Evolutionary conservation across 148 eudicot genomes (phyloP).

Genomic region (Amaranthus cruentus): DNA sequence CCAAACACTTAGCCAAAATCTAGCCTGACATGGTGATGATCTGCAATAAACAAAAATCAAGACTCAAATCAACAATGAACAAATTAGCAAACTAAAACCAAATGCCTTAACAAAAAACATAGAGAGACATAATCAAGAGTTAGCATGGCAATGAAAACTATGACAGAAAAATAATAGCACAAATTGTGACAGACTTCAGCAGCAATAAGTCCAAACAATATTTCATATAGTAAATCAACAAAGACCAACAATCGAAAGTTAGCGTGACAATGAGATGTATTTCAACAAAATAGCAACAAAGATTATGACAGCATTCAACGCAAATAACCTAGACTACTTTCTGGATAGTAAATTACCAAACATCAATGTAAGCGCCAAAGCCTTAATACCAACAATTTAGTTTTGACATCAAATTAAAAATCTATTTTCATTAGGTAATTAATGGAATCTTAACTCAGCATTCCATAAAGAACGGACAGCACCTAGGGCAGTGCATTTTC

Average conservation of each 20-base stretch:
- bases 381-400: no score
- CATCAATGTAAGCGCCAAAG: neutral
- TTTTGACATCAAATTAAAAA: no score
- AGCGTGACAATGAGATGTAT: no score
- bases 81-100: neutral
- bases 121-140: neutral
- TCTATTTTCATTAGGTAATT: no score
- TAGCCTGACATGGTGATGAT: conserved; percentile 29
- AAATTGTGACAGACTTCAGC: neutral
- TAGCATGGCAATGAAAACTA: neutral
- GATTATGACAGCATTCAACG: neutral
- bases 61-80: conserved; percentile 11
- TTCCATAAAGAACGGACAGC: no score
- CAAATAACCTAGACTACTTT: neutral
- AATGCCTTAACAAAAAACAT: neutral
- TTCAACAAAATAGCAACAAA: no score
- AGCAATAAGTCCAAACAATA: neutral
- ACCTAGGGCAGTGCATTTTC: no score
- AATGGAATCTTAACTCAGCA: no score
- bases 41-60: conserved; percentile 22
- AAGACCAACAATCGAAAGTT: neutral
- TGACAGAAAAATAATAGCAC: neutral
- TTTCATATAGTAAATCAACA: neutral
- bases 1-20: conserved; percentile 20
- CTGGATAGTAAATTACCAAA: neutral